A percentile compares a stretch with the other conserved stretches of the same genome.
phyloP scores from a whole-genome alignment of 129 eudicot genomes.

The Flaveria trinervia region DNA sequence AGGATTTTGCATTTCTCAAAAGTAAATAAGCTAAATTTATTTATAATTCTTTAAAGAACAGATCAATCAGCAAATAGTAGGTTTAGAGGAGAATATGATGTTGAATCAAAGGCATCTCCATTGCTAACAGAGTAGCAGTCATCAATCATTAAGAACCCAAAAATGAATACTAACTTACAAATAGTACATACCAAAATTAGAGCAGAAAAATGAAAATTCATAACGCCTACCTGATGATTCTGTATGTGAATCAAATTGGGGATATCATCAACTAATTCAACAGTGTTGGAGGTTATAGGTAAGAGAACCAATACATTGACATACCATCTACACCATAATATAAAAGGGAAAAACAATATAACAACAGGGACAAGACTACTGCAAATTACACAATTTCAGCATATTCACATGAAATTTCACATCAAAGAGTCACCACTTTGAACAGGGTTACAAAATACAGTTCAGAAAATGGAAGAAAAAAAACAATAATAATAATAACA shows the following conservation, averaged over 20 bases:
- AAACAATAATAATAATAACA: not conserved
- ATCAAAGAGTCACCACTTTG: conserved; percentile 44
- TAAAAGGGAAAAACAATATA: conserved; percentile 18
- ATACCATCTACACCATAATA: conserved; percentile 7
- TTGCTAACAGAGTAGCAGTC: conserved; percentile 4
- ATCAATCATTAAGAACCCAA: not conserved
- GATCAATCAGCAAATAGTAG: conserved; percentile 2
- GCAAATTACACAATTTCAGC: conserved; percentile 30
- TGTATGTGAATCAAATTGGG: conserved; percentile 7
- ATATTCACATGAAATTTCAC: conserved; percentile 60
- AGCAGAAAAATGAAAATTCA: not conserved
- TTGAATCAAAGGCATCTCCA: conserved; percentile 15
- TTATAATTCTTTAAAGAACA: not conserved
- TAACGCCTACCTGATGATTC: conserved; percentile 22
- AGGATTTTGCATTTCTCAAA: not conserved
- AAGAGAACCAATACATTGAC: conserved; percentile 2
- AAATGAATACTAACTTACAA: not conserved
- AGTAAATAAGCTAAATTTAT: not conserved
- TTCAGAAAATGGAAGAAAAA: not conserved
- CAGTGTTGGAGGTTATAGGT: conserved; percentile 11
- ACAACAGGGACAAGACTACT: conserved; percentile 44
- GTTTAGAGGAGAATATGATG: not conserved
- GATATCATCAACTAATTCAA: conserved; percentile 15
- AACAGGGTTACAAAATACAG: not conserved
- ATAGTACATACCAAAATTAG: not conserved